Evolutionary conservation across 2,329 filamentous ascomycete genomes (phyloP), one percentile per base, ranked within the genome.

Genomic region (Teratosphaeria pseudoeucalypti): DNA sequence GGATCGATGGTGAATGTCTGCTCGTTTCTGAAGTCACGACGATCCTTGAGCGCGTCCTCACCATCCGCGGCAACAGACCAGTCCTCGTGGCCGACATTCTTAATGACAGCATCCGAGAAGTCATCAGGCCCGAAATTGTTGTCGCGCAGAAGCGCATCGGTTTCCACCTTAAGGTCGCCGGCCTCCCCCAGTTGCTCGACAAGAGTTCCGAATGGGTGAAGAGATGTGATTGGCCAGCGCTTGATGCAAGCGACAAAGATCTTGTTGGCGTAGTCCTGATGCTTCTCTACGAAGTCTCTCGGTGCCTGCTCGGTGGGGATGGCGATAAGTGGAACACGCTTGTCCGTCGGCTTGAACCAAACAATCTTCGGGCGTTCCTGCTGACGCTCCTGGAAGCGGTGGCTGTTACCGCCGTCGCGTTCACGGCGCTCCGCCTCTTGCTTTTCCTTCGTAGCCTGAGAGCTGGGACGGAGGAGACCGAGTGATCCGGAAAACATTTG

Each of bases 211-310:
- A 99, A 99, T 34, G 94, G 94, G 77, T 99, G 94, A 59, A 99
- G 85, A n/a, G 94, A 99, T 32, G 94, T 99, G 70, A 99, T 99
- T 64, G 94, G 94, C 94, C 94, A 99, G 71, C 94, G 86, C 83
- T 99, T 99, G 77, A 99, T 99, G 78, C 92, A 96, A 55, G 94
- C 94, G 67, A 99, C 94, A 66, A 99, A 99, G 70, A 99, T 99
- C 69, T 91, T 88, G 76, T 96, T 95, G 60, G 92, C 91, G 69
- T 97, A 99, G 34, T 96, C 90, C 74, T 96, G 90, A 74, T 99
- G 94, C 76, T 94, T 96, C 79, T 99, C 94, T 32, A 99, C 94
- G 69, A 99, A 99, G 76, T 97, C 94, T 39, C 91, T 88, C 23
- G 94, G 94, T 9, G 94, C 94, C 77, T 99, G 94, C 75, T 99